Evolutionary conservation across 116 monocot species (phyloP), one percentile per base, ranked within the genome.

Genomic region (Cymodocea nodosa): DNA sequence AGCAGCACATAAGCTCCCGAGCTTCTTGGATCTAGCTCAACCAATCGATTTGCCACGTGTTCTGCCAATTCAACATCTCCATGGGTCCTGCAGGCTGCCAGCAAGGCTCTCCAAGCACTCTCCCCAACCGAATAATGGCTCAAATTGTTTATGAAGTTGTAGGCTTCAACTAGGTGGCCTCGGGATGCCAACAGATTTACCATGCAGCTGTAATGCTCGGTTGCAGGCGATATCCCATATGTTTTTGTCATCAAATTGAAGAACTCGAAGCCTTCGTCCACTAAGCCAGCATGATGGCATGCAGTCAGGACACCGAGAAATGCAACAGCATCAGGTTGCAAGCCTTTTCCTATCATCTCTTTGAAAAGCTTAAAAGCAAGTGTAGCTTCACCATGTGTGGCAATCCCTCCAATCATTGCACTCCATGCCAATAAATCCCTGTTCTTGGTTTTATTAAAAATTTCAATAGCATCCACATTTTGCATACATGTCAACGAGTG

Each of bases 401-500:
- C 50, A 23, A 68, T 63, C 10, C 73, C 78, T 12, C 63, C 40
- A 16, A 69, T 78, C 22, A 73, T 68, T 19, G 64, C 59, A 44
- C 63, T 78, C 78, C 78, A 78, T 37, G 58, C 20, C 9, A 50
- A n/a, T 13, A 64, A 49, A 64, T 78, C 68, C n/a, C 58, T 68
- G 12, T 9, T 25, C 5, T 2, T 25, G 35, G 59, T 63, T 17
- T 67, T 58, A 36, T 73, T 4, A 39, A 78, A 78, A 7, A 73
- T 50, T 59, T 16, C 63, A 1, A 23, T n/a, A 7, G 76, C 71
- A 58, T 69, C 56, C 84, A 62, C 87, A 91, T 68, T 87, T 91
- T 4, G 82, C 57, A 40, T 89, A 89, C 89, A 89, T 80, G 61
- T 89, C 89, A 35, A 89, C 60, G 2, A 89, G 62, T 16, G 87